These are phyloP conservation scores for Inga laurina DNA, from an alignment of 306 rosid genomes.

Conservation along the genomic window DNA sequence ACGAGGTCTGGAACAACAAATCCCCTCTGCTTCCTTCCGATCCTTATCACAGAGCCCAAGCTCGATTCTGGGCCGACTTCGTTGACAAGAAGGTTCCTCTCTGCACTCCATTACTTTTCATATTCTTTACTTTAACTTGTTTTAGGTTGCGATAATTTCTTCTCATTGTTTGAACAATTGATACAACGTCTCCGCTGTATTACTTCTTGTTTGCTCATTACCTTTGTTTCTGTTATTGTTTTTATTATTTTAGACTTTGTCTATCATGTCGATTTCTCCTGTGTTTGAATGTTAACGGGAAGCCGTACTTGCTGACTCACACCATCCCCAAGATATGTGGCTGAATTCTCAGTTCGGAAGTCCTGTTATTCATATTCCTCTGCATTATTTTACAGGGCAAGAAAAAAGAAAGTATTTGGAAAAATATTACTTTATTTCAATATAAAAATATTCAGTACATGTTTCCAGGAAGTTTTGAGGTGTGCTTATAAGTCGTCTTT, in stretches of 20 bases:
- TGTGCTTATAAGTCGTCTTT: not conserved
- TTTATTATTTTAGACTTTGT: not conserved
- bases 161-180: not conserved
- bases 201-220: not conserved
- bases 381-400: not conserved
- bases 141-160: not conserved
- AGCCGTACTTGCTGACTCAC: not conserved
- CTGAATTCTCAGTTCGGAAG: not conserved
- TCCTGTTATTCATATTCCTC: not conserved
- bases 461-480: not conserved
- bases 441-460: not conserved
- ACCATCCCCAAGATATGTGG: not conserved
- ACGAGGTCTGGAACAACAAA: slow-evolving; percentile 40
- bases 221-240: not conserved
- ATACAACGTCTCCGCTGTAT: not conserved
- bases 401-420: not conserved
- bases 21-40: slow-evolving; percentile 43
- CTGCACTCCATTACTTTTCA: not conserved
- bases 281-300: not conserved
- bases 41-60: slow-evolving; percentile 35
- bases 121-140: not conserved
- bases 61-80: slow-evolving; percentile 41
- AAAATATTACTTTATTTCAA: too few relatives aligned
- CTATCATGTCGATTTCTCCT: not conserved
- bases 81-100: slow-evolving; percentile 38